These are phyloP conservation scores for Pichia sp. DNA, from an alignment of 1,139 yeast species.

Conservation along the genomic window DNA sequence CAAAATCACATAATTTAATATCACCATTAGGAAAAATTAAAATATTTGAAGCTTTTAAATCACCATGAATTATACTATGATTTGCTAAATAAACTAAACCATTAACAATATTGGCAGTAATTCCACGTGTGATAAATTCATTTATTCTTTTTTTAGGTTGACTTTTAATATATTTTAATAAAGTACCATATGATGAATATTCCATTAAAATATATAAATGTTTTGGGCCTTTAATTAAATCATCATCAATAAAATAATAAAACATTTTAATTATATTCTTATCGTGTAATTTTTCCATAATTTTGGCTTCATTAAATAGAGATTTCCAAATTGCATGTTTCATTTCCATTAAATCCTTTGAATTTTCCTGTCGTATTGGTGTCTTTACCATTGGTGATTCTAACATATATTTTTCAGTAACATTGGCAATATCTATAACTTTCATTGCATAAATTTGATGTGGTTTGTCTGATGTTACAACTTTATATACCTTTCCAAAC, in stretches of 20 bases:
- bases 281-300: constrained; percentile 75
- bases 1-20: constrained; percentile 72
- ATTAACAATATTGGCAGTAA: constrained; percentile 61
- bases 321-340: constrained; percentile 7
- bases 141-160: constrained; percentile 48
- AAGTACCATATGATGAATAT: constrained; percentile 82
- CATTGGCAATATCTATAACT: constrained; percentile 54
- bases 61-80: constrained; percentile 72
- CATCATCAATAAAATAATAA: constrained; percentile 60
- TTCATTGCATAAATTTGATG: constrained; percentile 67
- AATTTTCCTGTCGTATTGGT: not conserved
- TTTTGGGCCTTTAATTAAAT: not conserved
- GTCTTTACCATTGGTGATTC: constrained; percentile 16
- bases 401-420: constrained; percentile 25
- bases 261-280: constrained; percentile 84
- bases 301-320: constrained; percentile 77
- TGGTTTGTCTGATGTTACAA: constrained; percentile 58
- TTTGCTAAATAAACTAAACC: constrained; percentile 68
- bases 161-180: constrained; percentile 56
- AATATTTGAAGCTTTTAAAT: constrained; percentile 74
- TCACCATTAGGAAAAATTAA: constrained; percentile 52
- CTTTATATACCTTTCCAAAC: constrained; percentile 62
- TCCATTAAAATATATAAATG: constrained; percentile 41
- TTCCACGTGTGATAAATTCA: constrained; percentile 54
- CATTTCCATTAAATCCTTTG: not conserved